phyloP scores from a whole-genome alignment of 345 rosid species.

The Populus tremula region DNA sequence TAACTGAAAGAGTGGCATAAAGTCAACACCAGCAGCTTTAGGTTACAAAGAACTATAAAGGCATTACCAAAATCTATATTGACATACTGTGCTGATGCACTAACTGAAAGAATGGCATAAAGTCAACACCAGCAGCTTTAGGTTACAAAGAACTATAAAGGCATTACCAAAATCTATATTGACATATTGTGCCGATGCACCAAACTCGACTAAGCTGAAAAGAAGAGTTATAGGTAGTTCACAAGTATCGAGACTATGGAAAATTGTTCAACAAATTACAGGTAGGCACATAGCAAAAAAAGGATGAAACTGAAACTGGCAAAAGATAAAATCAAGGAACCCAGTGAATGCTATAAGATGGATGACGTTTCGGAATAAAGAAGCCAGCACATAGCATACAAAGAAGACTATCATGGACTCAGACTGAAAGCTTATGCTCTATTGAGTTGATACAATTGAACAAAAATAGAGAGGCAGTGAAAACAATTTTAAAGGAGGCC shows the following conservation, averaged over 20 bases:
- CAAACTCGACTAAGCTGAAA: background rate
- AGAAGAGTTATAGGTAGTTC: background rate
- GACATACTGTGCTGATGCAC: background rate
- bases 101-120: background rate
- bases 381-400: background rate
- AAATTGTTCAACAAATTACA: background rate
- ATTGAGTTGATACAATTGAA: background rate
- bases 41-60: background rate
- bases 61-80: too few species aligned
- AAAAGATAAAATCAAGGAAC: background rate
- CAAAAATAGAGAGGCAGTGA: background rate
- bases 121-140: background rate
- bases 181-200: background rate
- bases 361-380: background rate
- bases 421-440: background rate
- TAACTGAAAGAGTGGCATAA: background rate
- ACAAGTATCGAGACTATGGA: background rate
- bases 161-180: too few species aligned
- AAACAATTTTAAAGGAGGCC: background rate
- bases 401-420: background rate
- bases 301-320: background rate
- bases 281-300: background rate
- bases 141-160: background rate
- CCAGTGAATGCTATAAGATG: background rate
- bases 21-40: background rate